Evolutionary conservation across 2,329 filamentous ascomycete genomes (phyloP).

Genomic region (Diaporthe aspalathi): DNA sequence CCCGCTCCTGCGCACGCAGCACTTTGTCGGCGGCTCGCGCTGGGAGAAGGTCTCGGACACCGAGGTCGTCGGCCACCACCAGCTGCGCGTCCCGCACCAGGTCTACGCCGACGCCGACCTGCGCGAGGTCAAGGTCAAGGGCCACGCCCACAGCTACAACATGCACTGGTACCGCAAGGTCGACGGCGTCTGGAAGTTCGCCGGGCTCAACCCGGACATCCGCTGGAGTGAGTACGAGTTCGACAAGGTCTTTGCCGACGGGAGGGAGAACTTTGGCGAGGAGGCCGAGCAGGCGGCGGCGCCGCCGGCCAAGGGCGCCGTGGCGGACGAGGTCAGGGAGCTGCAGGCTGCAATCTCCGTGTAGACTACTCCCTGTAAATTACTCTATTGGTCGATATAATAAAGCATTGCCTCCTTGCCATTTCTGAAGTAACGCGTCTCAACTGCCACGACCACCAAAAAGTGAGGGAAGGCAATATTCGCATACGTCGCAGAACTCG

Average conservation of each 20-base stretch:
- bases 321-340: constrained; percentile 10
- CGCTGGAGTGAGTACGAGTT: constrained; percentile 69
- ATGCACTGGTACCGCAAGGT: constrained; percentile 69
- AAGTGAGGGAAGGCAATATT: no score
- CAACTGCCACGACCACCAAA: no score
- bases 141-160: constrained; percentile 69
- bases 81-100: constrained; percentile 72
- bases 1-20: constrained; percentile 71
- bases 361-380: not conserved
- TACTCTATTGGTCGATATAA: not conserved
- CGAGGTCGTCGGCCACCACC: constrained; percentile 70
- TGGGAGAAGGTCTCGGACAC: constrained; percentile 69
- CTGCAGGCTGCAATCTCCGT: constrained; percentile 32
- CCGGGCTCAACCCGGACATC: constrained; percentile 65
- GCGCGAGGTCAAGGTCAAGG: constrained; percentile 64
- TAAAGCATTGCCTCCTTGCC: not conserved
- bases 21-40: constrained; percentile 70
- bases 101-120: constrained; percentile 65
- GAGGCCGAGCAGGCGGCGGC: constrained; percentile 6
- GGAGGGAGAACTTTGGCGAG: constrained; percentile 53
- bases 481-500: no score
- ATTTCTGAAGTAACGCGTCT: no score
- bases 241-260: constrained; percentile 62
- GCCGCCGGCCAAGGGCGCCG: constrained; percentile 34
- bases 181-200: constrained; percentile 71